These are phyloP conservation scores for Leishmania tropica DNA, from an alignment of 208 protist species.

Conservation along the genomic window DNA sequence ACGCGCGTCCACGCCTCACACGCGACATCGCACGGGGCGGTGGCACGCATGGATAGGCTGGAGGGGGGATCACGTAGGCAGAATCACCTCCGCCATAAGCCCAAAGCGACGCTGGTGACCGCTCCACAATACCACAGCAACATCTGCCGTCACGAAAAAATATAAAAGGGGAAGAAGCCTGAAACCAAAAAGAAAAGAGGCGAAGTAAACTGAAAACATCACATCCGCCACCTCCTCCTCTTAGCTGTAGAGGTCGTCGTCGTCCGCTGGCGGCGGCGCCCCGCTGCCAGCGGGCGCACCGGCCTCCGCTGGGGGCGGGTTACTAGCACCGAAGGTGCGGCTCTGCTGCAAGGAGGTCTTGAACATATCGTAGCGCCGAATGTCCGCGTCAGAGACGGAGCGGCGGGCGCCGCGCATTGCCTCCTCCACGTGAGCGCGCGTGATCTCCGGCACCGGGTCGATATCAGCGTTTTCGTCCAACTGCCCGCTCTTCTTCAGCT, in stretches of 20 bases:
- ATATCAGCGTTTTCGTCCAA: constrained; percentile 76
- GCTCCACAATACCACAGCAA: neutral
- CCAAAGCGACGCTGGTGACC: neutral
- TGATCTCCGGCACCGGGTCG: constrained; percentile 92
- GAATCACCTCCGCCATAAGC: neutral
- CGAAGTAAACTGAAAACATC: constrained; percentile 8
- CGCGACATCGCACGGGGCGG: neutral
- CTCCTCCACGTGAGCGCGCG: constrained; percentile 90
- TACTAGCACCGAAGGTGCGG: constrained; percentile 58
- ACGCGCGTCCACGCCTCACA: neutral
- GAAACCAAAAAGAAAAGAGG: constrained; percentile 9
- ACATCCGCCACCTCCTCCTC: neutral
- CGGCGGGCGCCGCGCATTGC: constrained; percentile 89
- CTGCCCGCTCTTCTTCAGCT: constrained; percentile 56
- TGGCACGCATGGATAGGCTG: neutral
- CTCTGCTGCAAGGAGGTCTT: constrained; percentile 82
- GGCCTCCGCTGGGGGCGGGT: constrained; percentile 15
- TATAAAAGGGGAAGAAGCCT: neutral
- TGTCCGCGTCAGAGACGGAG: constrained; percentile 93
- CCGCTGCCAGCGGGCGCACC: constrained; percentile 26
- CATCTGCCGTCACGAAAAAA: neutral
- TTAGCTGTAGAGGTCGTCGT: constrained; percentile 64
- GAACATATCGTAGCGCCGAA: constrained; percentile 95
- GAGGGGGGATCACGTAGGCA: neutral
- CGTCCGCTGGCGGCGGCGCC: constrained; percentile 31